Conservation (phyloP, 768 basidiomycete genomes). For the Leccinellum rugosiceps region DNA sequence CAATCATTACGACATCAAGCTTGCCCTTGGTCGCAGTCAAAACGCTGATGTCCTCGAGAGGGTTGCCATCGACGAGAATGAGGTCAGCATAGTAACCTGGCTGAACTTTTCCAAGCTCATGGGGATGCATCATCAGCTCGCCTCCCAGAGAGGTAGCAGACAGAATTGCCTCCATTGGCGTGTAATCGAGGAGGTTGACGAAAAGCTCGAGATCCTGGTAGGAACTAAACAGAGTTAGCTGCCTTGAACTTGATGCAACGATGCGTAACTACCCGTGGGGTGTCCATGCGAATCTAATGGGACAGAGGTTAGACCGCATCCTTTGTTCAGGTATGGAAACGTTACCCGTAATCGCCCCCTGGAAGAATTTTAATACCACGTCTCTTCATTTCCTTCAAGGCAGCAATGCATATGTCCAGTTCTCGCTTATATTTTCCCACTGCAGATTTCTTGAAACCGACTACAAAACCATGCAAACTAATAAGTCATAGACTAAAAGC, state of each 20-base stretch:
- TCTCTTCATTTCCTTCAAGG: conserved; percentile 35
- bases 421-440: conserved; percentile 29
- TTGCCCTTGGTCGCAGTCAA: conserved; percentile 31
- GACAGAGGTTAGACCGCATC: background rate
- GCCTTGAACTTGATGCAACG: background rate
- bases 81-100: conserved; percentile 38
- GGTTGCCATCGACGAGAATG: conserved; percentile 35
- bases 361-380: conserved; percentile 36
- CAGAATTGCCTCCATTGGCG: conserved; percentile 37
- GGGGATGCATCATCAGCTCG: conserved; percentile 34
- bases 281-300: conserved; percentile 28
- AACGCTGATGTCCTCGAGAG: conserved; percentile 33
- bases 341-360: conserved; percentile 37
- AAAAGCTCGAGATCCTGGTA: conserved; percentile 38
- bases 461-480: conserved; percentile 1
- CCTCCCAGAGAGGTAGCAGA: conserved; percentile 36
- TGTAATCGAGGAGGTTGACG: conserved; percentile 33
- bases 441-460: conserved; percentile 18
- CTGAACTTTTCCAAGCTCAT: conserved; percentile 36
- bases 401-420: conserved; percentile 32
- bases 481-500: background rate
- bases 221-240: conserved; percentile 20
- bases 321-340: background rate
- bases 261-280: conserved; percentile 25
- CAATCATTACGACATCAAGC: conserved; percentile 35